Evolutionary conservation across 768 basidiomycete species (phyloP), one percentile per base, ranked within the genome.

Genomic region (Mycena filopes): DNA sequence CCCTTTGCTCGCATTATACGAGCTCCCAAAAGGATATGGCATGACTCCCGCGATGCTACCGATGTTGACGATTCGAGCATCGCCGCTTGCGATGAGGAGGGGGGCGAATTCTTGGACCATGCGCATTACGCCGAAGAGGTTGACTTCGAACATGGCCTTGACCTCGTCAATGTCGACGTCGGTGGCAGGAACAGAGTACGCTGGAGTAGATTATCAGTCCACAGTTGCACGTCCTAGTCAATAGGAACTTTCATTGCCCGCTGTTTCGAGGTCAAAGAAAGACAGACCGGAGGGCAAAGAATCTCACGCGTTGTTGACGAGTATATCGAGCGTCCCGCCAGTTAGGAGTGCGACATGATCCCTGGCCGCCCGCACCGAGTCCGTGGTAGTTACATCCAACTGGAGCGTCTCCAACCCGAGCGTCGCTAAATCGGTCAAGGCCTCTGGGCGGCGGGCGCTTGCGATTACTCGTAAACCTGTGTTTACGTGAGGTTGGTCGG

Each of bases 71-170:
- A 79, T 76, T 25, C 72, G 70, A 4, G 68, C 75, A 26, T 75
- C 64, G 21, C 60, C 70, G 16, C 72, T 70, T 2, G 70, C 69
- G 33, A 79, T 59, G 13, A 80, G 65, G 18, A 79, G 68, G 15
- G 69, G 69, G 1, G 70, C 36, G 50, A 80, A 80, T 54, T 68
- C 74, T 41, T 79, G 71, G 4, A 75, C 71, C 76, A 79, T 76
- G 18, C 55, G 33, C 73, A 80, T 76, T 4, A 74, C 68, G 3
- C 70, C 74, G 46, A 80, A 78, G 13, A 78, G 13, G 55, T 80
- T 80, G 20, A 74, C 71, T 13, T 79, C 75, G 53, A 77, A 78
- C 13, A 78, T 41, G 20, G 15, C 62, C 36, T 70, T 55, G 15
- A 72, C 71, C 10, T 70, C 61, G 23, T 66, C 63, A 43, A 78